Conservation (phyloP, 768 basidiomycete genomes). For the Russula compacta region DNA sequence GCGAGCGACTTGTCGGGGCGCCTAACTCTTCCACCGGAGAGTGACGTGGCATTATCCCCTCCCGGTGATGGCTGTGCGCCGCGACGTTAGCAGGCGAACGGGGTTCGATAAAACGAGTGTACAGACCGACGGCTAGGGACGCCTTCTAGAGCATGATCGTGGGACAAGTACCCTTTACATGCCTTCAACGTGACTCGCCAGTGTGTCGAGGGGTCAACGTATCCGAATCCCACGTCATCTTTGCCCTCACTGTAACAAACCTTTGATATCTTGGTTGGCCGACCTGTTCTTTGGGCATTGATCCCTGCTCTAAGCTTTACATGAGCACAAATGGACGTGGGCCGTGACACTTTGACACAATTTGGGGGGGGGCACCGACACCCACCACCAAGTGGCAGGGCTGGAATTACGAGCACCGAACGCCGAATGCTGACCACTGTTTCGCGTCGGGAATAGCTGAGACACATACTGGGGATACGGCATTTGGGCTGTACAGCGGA, state of each 20-base stretch:
- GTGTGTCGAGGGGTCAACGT: slow-evolving; percentile 25
- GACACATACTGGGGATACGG: too few species aligned
- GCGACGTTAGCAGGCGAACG: too few species aligned
- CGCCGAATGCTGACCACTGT: too few species aligned
- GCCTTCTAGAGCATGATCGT: slow-evolving; percentile 41
- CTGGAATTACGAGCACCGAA: slow-evolving; percentile 27
- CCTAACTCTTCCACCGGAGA: too few species aligned
- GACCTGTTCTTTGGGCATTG: slow-evolving; percentile 36
- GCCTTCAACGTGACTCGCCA: slow-evolving; percentile 29
- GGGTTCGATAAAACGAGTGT: neutral
- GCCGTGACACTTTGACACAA: neutral
- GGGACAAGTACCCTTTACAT: slow-evolving; percentile 33
- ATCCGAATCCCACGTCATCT: slow-evolving; percentile 36
- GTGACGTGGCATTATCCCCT: too few species aligned
- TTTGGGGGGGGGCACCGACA: neutral
- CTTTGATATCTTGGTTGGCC: slow-evolving; percentile 39
- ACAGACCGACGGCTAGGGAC: slow-evolving; percentile 37
- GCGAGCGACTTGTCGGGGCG: neutral
- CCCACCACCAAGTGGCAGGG: slow-evolving; percentile 27
- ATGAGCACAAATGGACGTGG: neutral
- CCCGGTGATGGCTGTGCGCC: too few species aligned
- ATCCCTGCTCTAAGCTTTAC: slow-evolving; percentile 30
- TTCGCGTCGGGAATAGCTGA: too few species aligned
- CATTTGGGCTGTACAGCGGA: too few species aligned
- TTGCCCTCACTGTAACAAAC: slow-evolving; percentile 32